These are phyloP conservation scores for Eucalyptus lansdowneana DNA, from an alignment of 345 rosid species.

Conservation along the genomic window DNA sequence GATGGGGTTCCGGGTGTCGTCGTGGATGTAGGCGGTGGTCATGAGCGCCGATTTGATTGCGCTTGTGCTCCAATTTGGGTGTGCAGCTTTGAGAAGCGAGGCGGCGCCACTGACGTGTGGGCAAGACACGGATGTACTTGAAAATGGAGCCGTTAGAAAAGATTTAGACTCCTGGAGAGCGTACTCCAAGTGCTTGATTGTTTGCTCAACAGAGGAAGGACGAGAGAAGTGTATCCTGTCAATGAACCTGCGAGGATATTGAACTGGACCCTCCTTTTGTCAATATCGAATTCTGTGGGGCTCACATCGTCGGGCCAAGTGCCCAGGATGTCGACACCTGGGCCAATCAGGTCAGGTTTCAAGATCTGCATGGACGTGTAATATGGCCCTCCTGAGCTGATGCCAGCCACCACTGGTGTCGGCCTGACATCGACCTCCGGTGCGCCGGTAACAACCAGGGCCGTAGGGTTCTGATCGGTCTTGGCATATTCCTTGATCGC, in stretches of 20 bases:
- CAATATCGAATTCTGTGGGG: conserved; percentile 53
- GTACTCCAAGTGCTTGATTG: not conserved
- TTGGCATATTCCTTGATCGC: conserved; percentile 30
- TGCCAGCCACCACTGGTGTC: conserved; percentile 68
- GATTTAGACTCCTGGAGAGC: not conserved
- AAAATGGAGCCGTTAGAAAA: conserved; percentile 3
- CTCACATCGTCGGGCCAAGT: conserved; percentile 67
- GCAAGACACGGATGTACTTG: conserved; percentile 93
- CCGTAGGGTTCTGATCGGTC: conserved; percentile 34
- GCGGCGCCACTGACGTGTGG: conserved; percentile 87
- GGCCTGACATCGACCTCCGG: conserved; percentile 47
- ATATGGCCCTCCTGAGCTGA: conserved; percentile 81
- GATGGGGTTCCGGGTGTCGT: conserved; percentile 55
- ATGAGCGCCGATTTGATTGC: conserved; percentile 81
- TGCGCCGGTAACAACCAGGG: conserved; percentile 35
- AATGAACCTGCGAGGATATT: conserved; percentile 16
- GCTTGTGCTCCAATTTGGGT: conserved; percentile 76
- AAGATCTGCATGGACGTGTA: conserved; percentile 47
- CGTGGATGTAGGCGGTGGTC: conserved; percentile 45
- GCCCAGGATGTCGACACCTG: conserved; percentile 70
- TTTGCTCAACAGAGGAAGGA: not conserved
- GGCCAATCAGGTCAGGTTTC: conserved; percentile 89
- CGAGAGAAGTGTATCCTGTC: not conserved
- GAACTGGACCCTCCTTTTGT: conserved; percentile 1
- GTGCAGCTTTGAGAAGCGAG: conserved; percentile 69